phyloP scores from a whole-genome alignment of 805 yeast genomes.

The Lachancea cidri region DNA sequence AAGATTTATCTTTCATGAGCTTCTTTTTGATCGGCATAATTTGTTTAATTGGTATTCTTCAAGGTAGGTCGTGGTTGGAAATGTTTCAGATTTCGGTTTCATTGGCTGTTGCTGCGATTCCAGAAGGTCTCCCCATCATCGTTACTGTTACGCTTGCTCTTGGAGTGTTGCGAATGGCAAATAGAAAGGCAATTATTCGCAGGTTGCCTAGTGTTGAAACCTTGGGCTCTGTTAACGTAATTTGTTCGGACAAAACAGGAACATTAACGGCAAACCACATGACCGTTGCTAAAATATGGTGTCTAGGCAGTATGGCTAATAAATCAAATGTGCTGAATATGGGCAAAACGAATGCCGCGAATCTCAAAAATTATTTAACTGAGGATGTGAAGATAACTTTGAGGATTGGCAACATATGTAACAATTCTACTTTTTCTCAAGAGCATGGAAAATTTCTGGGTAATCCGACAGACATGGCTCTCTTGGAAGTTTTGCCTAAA shows the following conservation, averaged over 20 bases:
- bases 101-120: constrained; percentile 97
- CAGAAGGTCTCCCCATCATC: constrained; percentile 97
- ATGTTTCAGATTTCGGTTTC: constrained; percentile 98
- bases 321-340: constrained; percentile 36
- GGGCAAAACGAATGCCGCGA: constrained; percentile 41
- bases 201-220: constrained; percentile 94
- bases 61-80: constrained; percentile 93
- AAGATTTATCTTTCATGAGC: constrained; percentile 78
- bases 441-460: constrained; percentile 75
- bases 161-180: constrained; percentile 96
- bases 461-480: constrained; percentile 92
- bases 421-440: constrained; percentile 62
- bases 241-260: constrained; percentile 89
- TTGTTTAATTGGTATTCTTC: constrained; percentile 81
- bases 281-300: constrained; percentile 84
- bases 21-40: constrained; percentile 88
- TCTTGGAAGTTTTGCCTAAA: constrained; percentile 64
- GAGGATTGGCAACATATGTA: constrained; percentile 68
- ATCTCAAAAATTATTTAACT: constrained; percentile 41
- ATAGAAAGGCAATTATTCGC: constrained; percentile 87
- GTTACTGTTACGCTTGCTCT: constrained; percentile 96
- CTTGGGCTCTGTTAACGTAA: constrained; percentile 88
- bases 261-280: constrained; percentile 86
- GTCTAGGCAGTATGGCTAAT: constrained; percentile 50
- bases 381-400: constrained; percentile 51